Base-by-base conservation (phyloP, 176 grass and related monocot species). In the Oryza officinalis region DNA sequence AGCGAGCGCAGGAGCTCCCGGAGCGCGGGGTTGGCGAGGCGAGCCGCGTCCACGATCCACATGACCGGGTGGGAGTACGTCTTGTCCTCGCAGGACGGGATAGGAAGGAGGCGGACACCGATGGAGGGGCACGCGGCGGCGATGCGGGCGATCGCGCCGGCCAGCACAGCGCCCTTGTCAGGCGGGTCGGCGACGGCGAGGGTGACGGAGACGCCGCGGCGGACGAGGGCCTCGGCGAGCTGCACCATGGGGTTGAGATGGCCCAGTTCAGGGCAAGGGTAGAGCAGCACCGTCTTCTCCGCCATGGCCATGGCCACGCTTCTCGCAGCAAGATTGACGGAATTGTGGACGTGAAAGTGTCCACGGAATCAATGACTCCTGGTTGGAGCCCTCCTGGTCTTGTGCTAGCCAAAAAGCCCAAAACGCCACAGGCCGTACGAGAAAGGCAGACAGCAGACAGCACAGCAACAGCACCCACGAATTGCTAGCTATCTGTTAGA, bases 181-280 rank as follows among this genome's bases (percentile, higher is more conserved):
- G 67, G 71, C 41, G 26, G 65, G 15, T 87, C 69, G 71, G 85
- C 78, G 46, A 79, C 27, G 79, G 87, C 81, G 72, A 88, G 76
- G 66, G 77, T 75, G 74, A 89, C 89, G 28, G 76, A 69, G 4
- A 89, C 2, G 78, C 72, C 84, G 41, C 88, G 80, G 57, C 79
- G 79, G 25, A 78, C 59, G 65, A 92, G 81, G 35, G 81, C 76
- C 81, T 90, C 87, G 63, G 89, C 92, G 14, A 94, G 76, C 81
- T 90, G 81, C 41, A 86, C 89, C 84, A 92, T 94, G 76, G 89
- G 87, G 59, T 85, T 83, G 22, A 94, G 41, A 13, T 94, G 92
- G 43, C 92, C 92, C 12, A 89, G 49, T n/a, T 81, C 84, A 5
- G 85, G 50, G 18, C 76, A 75, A 13, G 90, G 82, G 87, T 88